Base-by-base conservation (phyloP, 1,284 basidiomycete genomes). In the Ceratobasidium sp. region DNA sequence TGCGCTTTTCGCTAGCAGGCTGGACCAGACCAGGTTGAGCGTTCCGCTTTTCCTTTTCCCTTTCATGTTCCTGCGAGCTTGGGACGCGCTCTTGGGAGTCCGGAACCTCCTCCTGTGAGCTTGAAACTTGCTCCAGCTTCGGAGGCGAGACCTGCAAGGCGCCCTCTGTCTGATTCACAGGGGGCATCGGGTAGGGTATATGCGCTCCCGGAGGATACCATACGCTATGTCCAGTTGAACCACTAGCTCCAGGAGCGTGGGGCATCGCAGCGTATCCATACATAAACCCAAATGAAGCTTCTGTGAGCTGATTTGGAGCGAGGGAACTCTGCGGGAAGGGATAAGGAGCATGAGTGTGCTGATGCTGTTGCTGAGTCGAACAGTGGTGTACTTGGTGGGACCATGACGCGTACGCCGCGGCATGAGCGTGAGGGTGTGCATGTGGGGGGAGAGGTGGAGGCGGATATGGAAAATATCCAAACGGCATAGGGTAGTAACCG, bases 1-100 rank as follows among this genome's bases (percentile, higher is more conserved):
- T 18, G 13, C 41, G n/a, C 9, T 35, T 6, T n/a, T 21, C 57
- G 13, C 23, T 35, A 16, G 41, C 46, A 18, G 41, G 14, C 18
- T 35, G 38, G 46, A 16, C 35, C n/a, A n/a, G n/a, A n/a, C n/a
- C n/a, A 11, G 38, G 21, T 59, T 59, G 57, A 23, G 18, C 21
- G 38, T 26, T 32, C 6, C 5, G 9, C 46, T 59, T 32, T 35
- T 69, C 66, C 38, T 43, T 32, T 11, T 18, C 21, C 23, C 66
- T 41, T 35, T 69, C 66, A 28, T 57, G 14, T 26, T 69, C 52
- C 32, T 69, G 66, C 14, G 66, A 69, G 21, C 66, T 69, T 23
- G 52, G 66, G 11, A 69, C 38, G 23, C 32, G 35, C 28, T 69
- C 63, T 26, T 66, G 44, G 9, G 47, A 41, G 23, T 69, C 52